Conservation (phyloP, 2,329 filamentous ascomycete species). For the Elsinoe batatas region DNA sequence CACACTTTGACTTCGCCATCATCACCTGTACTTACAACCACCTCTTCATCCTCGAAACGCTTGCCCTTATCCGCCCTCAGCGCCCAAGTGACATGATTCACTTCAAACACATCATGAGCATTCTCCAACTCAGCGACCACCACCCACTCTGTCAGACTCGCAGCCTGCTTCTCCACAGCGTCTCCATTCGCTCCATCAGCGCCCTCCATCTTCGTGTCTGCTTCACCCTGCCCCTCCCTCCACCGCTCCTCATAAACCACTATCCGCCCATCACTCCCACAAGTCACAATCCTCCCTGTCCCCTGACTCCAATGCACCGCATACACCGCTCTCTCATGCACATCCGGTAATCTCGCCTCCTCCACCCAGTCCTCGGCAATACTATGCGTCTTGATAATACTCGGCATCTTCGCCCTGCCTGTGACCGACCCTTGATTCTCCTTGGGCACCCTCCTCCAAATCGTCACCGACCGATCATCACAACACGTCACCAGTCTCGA, state of each 20-base stretch:
- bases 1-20: slow-evolving; percentile 82
- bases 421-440: slow-evolving; percentile 37
- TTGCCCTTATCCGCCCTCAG: slow-evolving; percentile 59
- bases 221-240: slow-evolving; percentile 18
- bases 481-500: slow-evolving; percentile 70
- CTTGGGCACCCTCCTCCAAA: slow-evolving; percentile 62
- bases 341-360: slow-evolving; percentile 61
- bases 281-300: slow-evolving; percentile 72
- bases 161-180: slow-evolving; percentile 17
- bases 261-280: slow-evolving; percentile 76
- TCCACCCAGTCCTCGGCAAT: slow-evolving; percentile 78
- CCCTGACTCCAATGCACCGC: slow-evolving; percentile 71
- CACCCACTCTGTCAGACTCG: slow-evolving; percentile 52
- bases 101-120: slow-evolving; percentile 83
- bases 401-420: slow-evolving; percentile 60
- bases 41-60: slow-evolving; percentile 59
- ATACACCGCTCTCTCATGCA: slow-evolving; percentile 75
- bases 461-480: slow-evolving; percentile 66
- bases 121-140: slow-evolving; percentile 59
- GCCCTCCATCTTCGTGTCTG: slow-evolving; percentile 23
- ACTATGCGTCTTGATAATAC: slow-evolving; percentile 65
- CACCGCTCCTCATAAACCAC: slow-evolving; percentile 64
- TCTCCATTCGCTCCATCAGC: slow-evolving; percentile 20
- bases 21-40: slow-evolving; percentile 84
- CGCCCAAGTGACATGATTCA: slow-evolving; percentile 89